Percentiles rank a stretch among this genome's conserved stretches.
phyloP scores from a whole-genome alignment of 2,329 filamentous ascomycete species.

The Hymenoscyphus scutula region DNA sequence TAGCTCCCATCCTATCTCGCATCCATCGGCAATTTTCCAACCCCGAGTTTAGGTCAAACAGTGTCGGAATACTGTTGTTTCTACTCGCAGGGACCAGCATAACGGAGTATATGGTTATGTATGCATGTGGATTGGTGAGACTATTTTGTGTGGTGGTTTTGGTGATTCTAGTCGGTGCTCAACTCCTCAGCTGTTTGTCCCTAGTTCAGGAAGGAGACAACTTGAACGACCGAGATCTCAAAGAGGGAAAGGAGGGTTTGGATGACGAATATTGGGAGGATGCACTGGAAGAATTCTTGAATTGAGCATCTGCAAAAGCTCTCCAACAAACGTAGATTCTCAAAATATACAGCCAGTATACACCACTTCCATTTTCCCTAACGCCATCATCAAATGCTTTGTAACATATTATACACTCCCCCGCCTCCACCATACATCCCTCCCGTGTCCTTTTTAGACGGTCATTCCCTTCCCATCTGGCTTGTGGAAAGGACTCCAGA shows the following conservation, averaged over 20 bases:
- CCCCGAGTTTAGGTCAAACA: background rate
- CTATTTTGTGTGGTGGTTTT: background rate
- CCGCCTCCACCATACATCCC: background rate
- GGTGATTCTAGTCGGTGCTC: background rate
- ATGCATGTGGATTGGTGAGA: background rate
- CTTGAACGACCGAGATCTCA: background rate
- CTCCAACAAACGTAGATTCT: constrained; percentile 3
- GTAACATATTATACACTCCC: constrained; percentile 8
- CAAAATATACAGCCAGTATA: constrained; percentile 9
- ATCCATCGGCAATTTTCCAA: background rate
- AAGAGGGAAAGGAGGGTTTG: background rate
- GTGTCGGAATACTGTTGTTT: background rate
- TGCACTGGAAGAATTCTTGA: background rate
- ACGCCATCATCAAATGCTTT: constrained; percentile 4
- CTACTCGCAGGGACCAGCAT: background rate
- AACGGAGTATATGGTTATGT: background rate
- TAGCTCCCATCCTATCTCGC: background rate
- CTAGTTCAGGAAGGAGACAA: background rate
- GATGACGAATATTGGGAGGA: background rate
- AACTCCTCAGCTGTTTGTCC: background rate
- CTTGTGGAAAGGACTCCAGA: constrained; percentile 67
- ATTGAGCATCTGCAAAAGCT: background rate
- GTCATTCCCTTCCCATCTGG: constrained; percentile 42
- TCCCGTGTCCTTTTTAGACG: constrained; percentile 24
- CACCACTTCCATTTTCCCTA: constrained; percentile 9